Percentiles rank a stretch among this genome's conserved stretches.
Conservation (phyloP, 1,139 yeast species). For the Magnusiomyces ingens region DNA sequence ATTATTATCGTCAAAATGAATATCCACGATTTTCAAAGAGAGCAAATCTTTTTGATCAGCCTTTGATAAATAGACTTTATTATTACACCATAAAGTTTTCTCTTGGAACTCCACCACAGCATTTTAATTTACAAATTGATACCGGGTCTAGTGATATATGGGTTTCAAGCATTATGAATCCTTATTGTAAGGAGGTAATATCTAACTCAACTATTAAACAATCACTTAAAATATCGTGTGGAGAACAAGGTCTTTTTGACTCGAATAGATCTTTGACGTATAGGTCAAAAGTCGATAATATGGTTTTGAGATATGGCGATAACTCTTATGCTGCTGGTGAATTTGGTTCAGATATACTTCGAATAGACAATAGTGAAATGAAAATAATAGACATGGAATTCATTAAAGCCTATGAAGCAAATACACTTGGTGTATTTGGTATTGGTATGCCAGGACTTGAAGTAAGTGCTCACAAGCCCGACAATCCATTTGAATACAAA, state of each 20-base stretch:
- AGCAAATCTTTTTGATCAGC: constrained; percentile 1
- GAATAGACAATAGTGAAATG: background rate
- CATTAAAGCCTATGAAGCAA: constrained; percentile 13
- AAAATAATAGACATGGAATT: constrained; percentile 13
- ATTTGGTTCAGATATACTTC: constrained; percentile 37
- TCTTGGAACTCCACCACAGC: constrained; percentile 16
- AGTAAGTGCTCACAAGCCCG: constrained; percentile 10
- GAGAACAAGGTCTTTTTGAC: constrained; percentile 22
- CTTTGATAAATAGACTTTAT: constrained; percentile 7
- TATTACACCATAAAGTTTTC: constrained; percentile 13
- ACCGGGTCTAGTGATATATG: constrained; percentile 16
- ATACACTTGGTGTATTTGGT: constrained; percentile 16
- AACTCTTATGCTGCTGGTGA: constrained; percentile 51
- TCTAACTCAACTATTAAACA: constrained; percentile 16
- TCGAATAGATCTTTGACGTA: constrained; percentile 18
- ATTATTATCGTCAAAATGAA: background rate
- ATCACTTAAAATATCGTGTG: constrained; percentile 21
- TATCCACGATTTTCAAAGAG: background rate
- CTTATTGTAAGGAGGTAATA: constrained; percentile 21
- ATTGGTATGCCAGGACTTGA: constrained; percentile 15
- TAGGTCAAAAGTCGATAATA: constrained; percentile 23
- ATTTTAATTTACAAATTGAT: constrained; percentile 14
- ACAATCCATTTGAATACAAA: constrained; percentile 10
- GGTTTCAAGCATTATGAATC: constrained; percentile 15
- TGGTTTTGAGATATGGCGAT: constrained; percentile 55